Base-by-base conservation (phyloP, 1,284 basidiomycete species). In the Moesziomyces sp. region DNA sequence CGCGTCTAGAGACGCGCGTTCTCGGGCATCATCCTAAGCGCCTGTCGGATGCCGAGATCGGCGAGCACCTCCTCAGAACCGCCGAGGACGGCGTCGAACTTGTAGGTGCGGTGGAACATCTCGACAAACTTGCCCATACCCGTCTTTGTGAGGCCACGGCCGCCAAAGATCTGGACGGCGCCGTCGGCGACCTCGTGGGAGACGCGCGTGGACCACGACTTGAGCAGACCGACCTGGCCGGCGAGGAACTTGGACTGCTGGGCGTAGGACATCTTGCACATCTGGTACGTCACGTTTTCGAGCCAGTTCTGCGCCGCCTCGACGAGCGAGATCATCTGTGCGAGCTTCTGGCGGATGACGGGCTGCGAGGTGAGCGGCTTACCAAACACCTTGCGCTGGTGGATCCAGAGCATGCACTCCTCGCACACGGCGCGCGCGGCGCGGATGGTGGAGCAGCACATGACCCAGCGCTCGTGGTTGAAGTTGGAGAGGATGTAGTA, bases 201-300 rank as follows among this genome's bases (percentile, higher is more conserved):
- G 10, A 85, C 78, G 10, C 83, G 67, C 1, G 83, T 84, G 10
- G 72, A 75, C 76, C 76, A 84, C 23, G 77, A 74, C 87, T 94
- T 94, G 82, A 93, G 85, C 61, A 93, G 86, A 14, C 88, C 92
- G 59, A 93, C 91, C 71, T 88, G 91, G 16, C 91, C 91, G 49
- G 80, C 85, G 28, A 85, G 77, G 64, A 79, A 75, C 64, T 80
- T 77, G 45, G 86, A 84, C 86, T 94, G 93, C 83, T 96, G 89
- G 61, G 88, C 88, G 84, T 97, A 84, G 80, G 85, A 84, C 92
- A 81, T 85, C 78, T 94, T 90, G 83, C 88, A 90, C 94, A 96
- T 96, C 85, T 96, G 94, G 84, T 91, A 90, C 0, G 93, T 95
- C 68, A 96, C 86, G 80, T 89, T 91, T 86, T 97, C 94, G 26